Evolutionary conservation across 495 filamentous ascomycete genomes (phyloP).

Genomic region (Daldinia decipiens): DNA sequence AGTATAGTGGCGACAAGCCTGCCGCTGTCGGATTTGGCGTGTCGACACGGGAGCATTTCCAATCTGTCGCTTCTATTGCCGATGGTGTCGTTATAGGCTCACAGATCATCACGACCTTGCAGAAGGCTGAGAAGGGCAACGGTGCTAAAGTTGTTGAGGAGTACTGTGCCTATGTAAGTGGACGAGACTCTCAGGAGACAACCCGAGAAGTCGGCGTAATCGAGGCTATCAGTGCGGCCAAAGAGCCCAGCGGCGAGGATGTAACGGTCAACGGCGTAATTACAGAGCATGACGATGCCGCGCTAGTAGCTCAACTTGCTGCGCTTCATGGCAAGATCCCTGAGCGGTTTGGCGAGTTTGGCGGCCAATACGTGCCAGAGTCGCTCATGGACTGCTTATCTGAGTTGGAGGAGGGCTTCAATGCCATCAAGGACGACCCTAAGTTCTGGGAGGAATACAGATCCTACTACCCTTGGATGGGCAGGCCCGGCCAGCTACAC

Average conservation of each 20-base stretch:
- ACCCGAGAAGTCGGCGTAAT: conserved; percentile 71
- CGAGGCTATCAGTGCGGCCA: conserved; percentile 66
- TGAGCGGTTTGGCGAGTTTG: conserved; percentile 93
- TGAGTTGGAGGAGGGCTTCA: conserved; percentile 92
- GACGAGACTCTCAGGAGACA: conserved; percentile 61
- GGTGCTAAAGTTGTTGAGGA: conserved; percentile 80
- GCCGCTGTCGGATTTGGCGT: conserved; percentile 95
- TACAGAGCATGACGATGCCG: conserved; percentile 52
- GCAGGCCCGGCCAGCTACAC: conserved; percentile 90
- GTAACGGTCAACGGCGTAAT: conserved; percentile 71
- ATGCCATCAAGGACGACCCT: conserved; percentile 82
- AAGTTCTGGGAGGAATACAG: conserved; percentile 97
- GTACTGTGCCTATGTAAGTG: conserved; percentile 84
- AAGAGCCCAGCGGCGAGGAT: conserved; percentile 59
- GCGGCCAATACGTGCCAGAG: conserved; percentile 98
- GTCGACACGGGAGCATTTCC: conserved; percentile 93
- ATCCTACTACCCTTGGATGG: conserved; percentile 98
- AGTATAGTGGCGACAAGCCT: conserved; percentile 88
- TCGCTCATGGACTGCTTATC: conserved; percentile 96
- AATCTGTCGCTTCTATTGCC: conserved; percentile 81
- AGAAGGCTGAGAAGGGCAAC: conserved; percentile 73
- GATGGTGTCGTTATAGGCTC: conserved; percentile 98
- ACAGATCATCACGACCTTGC: conserved; percentile 85
- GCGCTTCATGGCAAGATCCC: conserved; percentile 69
- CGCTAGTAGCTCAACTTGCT: conserved; percentile 57